phyloP scores from a whole-genome alignment of 1,284 basidiomycete genomes.

The Pterulicium gracile region DNA sequence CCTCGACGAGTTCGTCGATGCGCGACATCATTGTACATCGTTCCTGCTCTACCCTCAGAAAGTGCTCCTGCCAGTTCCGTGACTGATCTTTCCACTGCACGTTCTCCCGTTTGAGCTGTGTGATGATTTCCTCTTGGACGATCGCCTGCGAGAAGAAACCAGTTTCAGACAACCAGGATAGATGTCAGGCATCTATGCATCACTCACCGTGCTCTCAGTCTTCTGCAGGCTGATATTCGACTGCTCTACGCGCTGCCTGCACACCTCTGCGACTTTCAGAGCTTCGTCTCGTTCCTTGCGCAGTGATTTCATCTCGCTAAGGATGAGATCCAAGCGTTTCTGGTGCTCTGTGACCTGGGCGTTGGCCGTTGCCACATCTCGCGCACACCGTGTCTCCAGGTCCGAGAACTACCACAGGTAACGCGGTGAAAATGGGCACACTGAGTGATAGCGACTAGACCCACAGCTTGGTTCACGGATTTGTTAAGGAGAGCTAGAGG shows the following conservation, averaged over 20 bases:
- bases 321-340: not conserved
- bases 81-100: slow-evolving; percentile 63
- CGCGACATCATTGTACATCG: slow-evolving; percentile 40
- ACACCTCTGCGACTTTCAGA: not conserved
- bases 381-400: not conserved
- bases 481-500: not conserved
- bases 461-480: not conserved
- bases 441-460: not conserved
- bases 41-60: slow-evolving; percentile 54
- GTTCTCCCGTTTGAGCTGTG: slow-evolving; percentile 49
- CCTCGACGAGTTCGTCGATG: slow-evolving; percentile 43
- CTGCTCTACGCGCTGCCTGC: not conserved
- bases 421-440: not conserved
- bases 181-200: too few species aligned
- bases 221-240: not conserved
- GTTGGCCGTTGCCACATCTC: not conserved
- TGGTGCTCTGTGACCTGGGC: not conserved
- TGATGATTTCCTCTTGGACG: slow-evolving; percentile 48
- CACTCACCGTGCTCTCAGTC: not conserved
- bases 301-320: not conserved
- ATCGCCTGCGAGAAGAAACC: slow-evolving; percentile 26
- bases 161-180: too few species aligned
- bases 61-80: slow-evolving; percentile 66
- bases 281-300: not conserved
- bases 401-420: too few species aligned